These are phyloP conservation scores for Linnemannia exigua DNA, from an alignment of 192 early-diverging fungal species.

Conservation along the genomic window DNA sequence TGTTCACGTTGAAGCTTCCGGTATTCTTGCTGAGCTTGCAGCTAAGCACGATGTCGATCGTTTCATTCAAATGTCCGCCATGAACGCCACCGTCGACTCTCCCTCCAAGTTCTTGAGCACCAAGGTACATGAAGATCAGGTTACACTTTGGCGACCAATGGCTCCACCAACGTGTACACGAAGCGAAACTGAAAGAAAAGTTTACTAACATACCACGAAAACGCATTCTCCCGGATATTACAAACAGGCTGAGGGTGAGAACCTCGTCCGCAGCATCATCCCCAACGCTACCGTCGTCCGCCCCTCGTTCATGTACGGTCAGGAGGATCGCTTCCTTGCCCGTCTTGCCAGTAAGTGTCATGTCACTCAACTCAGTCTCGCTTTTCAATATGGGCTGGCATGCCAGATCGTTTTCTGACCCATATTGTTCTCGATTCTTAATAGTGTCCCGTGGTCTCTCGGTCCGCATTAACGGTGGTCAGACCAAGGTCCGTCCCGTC, in stretches of 20 bases:
- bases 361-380: background rate
- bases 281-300: slow-evolving; percentile 96
- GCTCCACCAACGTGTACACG: background rate
- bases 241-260: slow-evolving; percentile 87
- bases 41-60: slow-evolving; percentile 86
- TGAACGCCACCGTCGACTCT: slow-evolving; percentile 85
- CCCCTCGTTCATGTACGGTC: slow-evolving; percentile 88
- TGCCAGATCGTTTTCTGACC: slow-evolving; percentile 1
- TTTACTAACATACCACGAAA: background rate
- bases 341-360: slow-evolving; percentile 75
- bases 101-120: slow-evolving; percentile 83
- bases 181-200: background rate
- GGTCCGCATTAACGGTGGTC: slow-evolving; percentile 76
- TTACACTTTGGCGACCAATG: background rate
- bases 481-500: slow-evolving; percentile 78
- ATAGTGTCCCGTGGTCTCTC: slow-evolving; percentile 63
- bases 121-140: slow-evolving; percentile 72
- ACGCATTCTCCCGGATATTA: background rate
- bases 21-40: slow-evolving; percentile 82
- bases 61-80: slow-evolving; percentile 90
- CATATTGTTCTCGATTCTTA: background rate
- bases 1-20: slow-evolving; percentile 89
- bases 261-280: slow-evolving; percentile 89
- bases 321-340: slow-evolving; percentile 95
- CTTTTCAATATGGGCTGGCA: background rate